phyloP scores from a whole-genome alignment of 2,329 filamentous ascomycete species.

The Microdochium bolleyi region DNA sequence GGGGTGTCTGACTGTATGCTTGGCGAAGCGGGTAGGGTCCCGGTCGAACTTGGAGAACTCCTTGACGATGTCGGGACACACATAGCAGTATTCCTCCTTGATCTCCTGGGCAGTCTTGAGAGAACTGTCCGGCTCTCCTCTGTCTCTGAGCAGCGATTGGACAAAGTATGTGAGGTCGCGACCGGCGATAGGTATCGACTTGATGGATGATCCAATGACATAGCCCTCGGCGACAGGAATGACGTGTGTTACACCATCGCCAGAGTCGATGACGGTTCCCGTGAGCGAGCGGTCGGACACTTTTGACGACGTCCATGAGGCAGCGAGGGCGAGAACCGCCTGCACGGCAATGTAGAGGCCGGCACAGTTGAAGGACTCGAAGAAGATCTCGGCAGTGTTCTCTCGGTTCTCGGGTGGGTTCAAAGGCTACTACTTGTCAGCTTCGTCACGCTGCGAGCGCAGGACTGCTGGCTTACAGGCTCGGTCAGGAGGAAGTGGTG shows the following conservation, averaged over 20 bases:
- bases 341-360: constrained; percentile 98
- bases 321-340: constrained; percentile 89
- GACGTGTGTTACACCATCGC: constrained; percentile 97
- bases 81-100: constrained; percentile 98
- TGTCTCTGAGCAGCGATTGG: constrained; percentile 89
- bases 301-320: constrained; percentile 98
- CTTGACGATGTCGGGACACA: constrained; percentile 97
- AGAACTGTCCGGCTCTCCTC: constrained; percentile 92
- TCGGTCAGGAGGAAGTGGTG: constrained; percentile 98
- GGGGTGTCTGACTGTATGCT: constrained; percentile 79
- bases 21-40: constrained; percentile 82
- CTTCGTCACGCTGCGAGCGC: constrained; percentile 1
- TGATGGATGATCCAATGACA: constrained; percentile 97
- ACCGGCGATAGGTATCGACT: constrained; percentile 95
- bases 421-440: constrained; percentile 55
- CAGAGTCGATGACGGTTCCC: constrained; percentile 96
- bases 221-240: constrained; percentile 98
- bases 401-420: constrained; percentile 98
- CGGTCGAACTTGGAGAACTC: constrained; percentile 93
- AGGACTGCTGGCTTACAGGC: constrained; percentile 53
- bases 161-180: constrained; percentile 99
- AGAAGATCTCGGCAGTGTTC: constrained; percentile 99
- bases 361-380: constrained; percentile 99
- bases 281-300: constrained; percentile 93
- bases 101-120: constrained; percentile 97